phyloP scores from a whole-genome alignment of 2,329 filamentous ascomycete genomes.

The Pseudocercospora vitis region DNA sequence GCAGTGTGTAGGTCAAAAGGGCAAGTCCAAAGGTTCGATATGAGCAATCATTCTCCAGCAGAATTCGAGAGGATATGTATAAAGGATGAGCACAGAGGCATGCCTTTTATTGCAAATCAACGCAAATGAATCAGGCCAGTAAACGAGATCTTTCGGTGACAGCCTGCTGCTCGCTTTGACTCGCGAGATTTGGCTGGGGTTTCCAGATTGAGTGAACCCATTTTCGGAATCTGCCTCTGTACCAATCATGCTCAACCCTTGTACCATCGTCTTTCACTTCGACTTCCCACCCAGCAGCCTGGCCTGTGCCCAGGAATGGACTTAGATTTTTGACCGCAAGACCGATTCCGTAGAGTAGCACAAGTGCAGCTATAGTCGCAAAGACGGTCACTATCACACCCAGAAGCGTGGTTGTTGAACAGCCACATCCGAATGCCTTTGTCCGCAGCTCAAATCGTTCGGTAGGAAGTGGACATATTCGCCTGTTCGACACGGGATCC shows the following conservation, averaged over 20 bases:
- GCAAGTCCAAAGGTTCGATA: no score
- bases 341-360: constrained; percentile 38
- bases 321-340: constrained; percentile 24
- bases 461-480: constrained; percentile 39
- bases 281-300: constrained; percentile 34
- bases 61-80: no score
- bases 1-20: no score
- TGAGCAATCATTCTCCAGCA: no score
- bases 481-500: constrained; percentile 40
- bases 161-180: constrained; percentile 42
- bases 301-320: constrained; percentile 32
- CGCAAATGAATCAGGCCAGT: no score
- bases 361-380: constrained; percentile 42
- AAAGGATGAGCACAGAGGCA: no score
- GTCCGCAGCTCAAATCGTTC: constrained; percentile 51
- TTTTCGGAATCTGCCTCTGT: constrained; percentile 19
- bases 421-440: constrained; percentile 46
- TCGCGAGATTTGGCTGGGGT: constrained; percentile 20
- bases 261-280: constrained; percentile 34
- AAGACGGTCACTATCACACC: constrained; percentile 47
- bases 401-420: constrained; percentile 49
- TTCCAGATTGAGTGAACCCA: constrained; percentile 16
- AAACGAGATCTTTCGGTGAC: constrained; percentile 36
- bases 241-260: constrained; percentile 28
- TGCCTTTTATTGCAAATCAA: no score